These are phyloP conservation scores for Floccularia luteovirens DNA, from an alignment of 768 basidiomycete species.

Conservation along the genomic window DNA sequence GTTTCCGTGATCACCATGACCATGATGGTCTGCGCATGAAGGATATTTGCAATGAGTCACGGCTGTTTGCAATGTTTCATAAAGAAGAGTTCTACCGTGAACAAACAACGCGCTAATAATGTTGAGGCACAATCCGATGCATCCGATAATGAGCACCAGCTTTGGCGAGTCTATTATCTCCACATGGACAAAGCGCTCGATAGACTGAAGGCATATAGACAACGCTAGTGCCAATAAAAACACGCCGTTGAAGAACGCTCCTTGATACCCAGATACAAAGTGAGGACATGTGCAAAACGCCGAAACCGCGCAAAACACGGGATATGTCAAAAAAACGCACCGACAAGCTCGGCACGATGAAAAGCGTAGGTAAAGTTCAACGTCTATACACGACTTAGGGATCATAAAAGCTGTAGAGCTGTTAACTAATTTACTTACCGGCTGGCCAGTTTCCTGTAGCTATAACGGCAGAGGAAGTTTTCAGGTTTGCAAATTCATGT, in stretches of 20 bases:
- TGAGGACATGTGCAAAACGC: slow-evolving; percentile 1
- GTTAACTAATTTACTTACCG: slow-evolving; percentile 20
- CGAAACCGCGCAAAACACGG: slow-evolving; percentile 3
- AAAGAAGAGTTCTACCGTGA: slow-evolving; percentile 26
- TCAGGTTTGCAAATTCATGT: neutral
- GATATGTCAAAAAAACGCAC: slow-evolving; percentile 19
- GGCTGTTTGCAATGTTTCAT: neutral
- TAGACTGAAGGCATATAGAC: slow-evolving; percentile 44
- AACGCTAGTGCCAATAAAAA: slow-evolving; percentile 45
- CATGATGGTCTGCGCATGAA: slow-evolving; percentile 27
- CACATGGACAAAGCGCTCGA: slow-evolving; percentile 45
- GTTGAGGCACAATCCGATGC: slow-evolving; percentile 39
- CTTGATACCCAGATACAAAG: slow-evolving; percentile 17
- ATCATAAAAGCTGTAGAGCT: slow-evolving; percentile 1
- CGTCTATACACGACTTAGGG: slow-evolving; percentile 21
- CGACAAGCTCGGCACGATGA: slow-evolving; percentile 48
- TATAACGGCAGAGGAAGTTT: slow-evolving; percentile 11
- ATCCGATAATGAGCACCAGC: slow-evolving; percentile 40
- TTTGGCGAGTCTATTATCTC: slow-evolving; percentile 33
- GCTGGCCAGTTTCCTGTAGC: slow-evolving; percentile 36
- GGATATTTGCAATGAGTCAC: neutral
- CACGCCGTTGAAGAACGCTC: slow-evolving; percentile 47
- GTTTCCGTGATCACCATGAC: too few relatives aligned
- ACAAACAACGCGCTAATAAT: slow-evolving; percentile 38
- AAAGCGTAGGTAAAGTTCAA: slow-evolving; percentile 47